Base-by-base conservation (phyloP, 2,329 filamentous ascomycete species). In the Epichloe coenophiala region DNA sequence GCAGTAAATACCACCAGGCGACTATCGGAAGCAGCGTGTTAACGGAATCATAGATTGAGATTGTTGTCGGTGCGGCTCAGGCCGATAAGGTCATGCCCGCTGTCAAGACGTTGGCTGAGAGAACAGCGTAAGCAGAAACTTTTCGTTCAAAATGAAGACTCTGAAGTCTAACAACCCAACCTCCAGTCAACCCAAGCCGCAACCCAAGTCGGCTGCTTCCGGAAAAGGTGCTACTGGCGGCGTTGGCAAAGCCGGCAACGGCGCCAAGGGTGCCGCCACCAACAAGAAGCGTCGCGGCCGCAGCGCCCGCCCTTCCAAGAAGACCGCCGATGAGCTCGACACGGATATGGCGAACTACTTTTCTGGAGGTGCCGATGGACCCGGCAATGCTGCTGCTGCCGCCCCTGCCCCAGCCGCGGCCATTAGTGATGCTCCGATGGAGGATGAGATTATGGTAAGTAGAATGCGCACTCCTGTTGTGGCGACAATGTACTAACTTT, bases 271-370 rank as follows among this genome's bases (percentile, higher is more conserved):
- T 55, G 72, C 69, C 43, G 72, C 70, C 56, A 71, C 70, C 56
- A 68, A 70, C 59, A 76, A 76, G 68, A 77, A 75, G 65, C 73
- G 76, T 51, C 73, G 73, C 55, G 67, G 64, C 41, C 81, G 82
- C 58, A 84, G 73, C 61, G 73, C 76, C 57, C 80, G 84, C 60
- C 76, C 84, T 58, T 71, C 82, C 62, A 75, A 94, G 73, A 97
- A 97, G 86, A 95, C 89, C 0, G 82, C 85, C 1, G 91, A 95
- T 65, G 90, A 98, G 72, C 81, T 98, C 27, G 93, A 98, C 66
- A 89, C 88, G 4, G 93, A 98, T 68, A 98, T 98, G 93, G 83
- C 81, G 19, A 93, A 97, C 68, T 98, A 98, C 73, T 97, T 94
- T 65, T 81, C 69, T 53, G 60, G 61, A 36, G 64, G 70, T 56